These are phyloP conservation scores for Volvox africanus DNA, from an alignment of 139 green algal species.

Conservation along the genomic window DNA sequence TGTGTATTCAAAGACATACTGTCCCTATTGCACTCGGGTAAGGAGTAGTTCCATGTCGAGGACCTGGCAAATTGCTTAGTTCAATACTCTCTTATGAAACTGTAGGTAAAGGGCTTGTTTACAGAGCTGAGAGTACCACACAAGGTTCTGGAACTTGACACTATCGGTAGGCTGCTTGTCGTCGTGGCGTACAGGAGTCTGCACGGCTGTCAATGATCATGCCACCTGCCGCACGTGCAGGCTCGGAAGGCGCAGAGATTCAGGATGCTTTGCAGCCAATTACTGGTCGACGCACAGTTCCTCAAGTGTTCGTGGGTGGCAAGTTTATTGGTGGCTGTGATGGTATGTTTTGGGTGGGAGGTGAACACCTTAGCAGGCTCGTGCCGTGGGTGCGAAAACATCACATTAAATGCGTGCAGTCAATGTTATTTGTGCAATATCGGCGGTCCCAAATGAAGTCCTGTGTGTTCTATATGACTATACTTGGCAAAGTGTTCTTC, in stretches of 20 bases:
- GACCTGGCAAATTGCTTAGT: too few species aligned
- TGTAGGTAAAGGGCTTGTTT: constrained; percentile 36
- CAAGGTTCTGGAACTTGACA: constrained; percentile 48
- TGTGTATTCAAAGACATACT: constrained; percentile 45
- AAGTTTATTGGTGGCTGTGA: constrained; percentile 84
- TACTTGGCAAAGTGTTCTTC: too few species aligned
- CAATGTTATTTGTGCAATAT: too few species aligned
- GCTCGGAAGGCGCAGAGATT: constrained; percentile 74
- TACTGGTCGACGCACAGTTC: constrained; percentile 76
- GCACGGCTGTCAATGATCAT: background rate
- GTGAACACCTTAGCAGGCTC: too few species aligned
- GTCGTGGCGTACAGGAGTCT: background rate
- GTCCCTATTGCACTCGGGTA: constrained; percentile 26
- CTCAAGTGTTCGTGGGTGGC: constrained; percentile 87
- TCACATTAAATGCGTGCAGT: too few species aligned
- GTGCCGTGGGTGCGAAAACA: too few species aligned
- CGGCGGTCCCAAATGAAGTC: too few species aligned
- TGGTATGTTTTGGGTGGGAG: constrained; percentile 46
- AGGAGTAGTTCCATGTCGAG: background rate
- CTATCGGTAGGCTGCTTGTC: constrained; percentile 27
- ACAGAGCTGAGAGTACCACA: constrained; percentile 26
- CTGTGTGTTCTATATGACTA: too few species aligned
- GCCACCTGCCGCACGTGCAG: background rate
- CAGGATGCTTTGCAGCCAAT: constrained; percentile 71
- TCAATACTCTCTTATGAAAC: too few species aligned